A percentile compares a stretch with the other conserved stretches of the same genome.
Conservation (phyloP, 768 basidiomycete species). For the Rhizopogon sp. region DNA sequence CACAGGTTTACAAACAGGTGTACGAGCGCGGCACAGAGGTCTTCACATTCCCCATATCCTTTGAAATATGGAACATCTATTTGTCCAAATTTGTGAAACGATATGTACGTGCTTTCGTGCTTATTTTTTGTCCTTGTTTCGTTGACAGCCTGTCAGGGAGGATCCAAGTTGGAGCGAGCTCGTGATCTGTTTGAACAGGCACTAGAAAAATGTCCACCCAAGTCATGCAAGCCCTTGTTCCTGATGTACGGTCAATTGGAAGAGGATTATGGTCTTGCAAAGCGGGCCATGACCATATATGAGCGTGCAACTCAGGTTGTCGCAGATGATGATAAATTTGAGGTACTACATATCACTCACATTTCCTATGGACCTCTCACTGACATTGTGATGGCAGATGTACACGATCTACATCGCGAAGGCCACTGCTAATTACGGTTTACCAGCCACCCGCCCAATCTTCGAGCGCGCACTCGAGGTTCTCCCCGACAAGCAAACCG, state of each 20-base stretch:
- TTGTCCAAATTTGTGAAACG: slow-evolving; percentile 95
- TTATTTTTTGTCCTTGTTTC: neutral
- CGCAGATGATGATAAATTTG: slow-evolving; percentile 88
- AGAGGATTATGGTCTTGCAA: slow-evolving; percentile 92
- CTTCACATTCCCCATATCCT: slow-evolving; percentile 96
- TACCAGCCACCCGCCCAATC: slow-evolving; percentile 93
- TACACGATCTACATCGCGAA: slow-evolving; percentile 97
- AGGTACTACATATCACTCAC: slow-evolving; percentile 45
- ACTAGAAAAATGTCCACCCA: slow-evolving; percentile 91
- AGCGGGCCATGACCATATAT: slow-evolving; percentile 93
- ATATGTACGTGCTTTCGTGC: slow-evolving; percentile 56
- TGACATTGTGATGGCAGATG: slow-evolving; percentile 52
- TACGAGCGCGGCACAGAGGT: slow-evolving; percentile 97
- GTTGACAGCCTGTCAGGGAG: slow-evolving; percentile 50
- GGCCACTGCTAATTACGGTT: slow-evolving; percentile 90
- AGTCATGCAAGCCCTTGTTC: slow-evolving; percentile 92
- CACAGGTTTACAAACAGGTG: slow-evolving; percentile 42
- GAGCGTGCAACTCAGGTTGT: slow-evolving; percentile 89
- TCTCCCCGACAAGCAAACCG: slow-evolving; percentile 90
- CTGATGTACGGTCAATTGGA: slow-evolving; percentile 95
- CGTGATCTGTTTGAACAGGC: slow-evolving; percentile 98
- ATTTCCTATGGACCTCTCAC: neutral
- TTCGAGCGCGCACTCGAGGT: slow-evolving; percentile 94
- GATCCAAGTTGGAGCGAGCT: slow-evolving; percentile 91
- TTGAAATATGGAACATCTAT: slow-evolving; percentile 99